These are phyloP conservation scores for Neocallimastix lanati DNA, from an alignment of 192 early-diverging fungal genomes.

Conservation along the genomic window DNA sequence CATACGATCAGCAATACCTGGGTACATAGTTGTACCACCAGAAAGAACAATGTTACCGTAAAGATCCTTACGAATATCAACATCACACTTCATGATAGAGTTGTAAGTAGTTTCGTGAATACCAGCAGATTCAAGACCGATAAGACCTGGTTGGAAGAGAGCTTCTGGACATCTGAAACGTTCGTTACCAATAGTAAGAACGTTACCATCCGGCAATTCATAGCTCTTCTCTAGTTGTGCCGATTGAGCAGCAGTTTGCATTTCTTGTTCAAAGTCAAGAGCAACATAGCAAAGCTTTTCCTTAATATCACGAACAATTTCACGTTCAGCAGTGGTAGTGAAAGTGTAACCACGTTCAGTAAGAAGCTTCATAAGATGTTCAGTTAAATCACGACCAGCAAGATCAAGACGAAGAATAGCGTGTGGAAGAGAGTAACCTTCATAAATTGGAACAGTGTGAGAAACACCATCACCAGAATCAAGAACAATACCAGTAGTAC, in stretches of 20 bases:
- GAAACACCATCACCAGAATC: constrained; percentile 97
- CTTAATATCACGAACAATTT: constrained; percentile 99
- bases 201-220: constrained; percentile 96
- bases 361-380: constrained; percentile 82
- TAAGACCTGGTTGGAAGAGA: constrained; percentile 88
- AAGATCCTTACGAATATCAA: constrained; percentile 80
- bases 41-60: constrained; percentile 93
- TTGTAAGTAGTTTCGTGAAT: constrained; percentile 96
- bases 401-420: constrained; percentile 92
- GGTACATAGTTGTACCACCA: constrained; percentile 95
- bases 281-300: constrained; percentile 98
- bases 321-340: constrained; percentile 87
- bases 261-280: constrained; percentile 60
- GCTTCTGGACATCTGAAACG: constrained; percentile 71
- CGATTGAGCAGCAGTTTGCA: constrained; percentile 81
- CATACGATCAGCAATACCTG: constrained; percentile 92
- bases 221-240: constrained; percentile 91
- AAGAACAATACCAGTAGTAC: constrained; percentile 94
- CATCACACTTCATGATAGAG: constrained; percentile 93
- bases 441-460: constrained; percentile 94
- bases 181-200: constrained; percentile 95
- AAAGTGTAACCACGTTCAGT: constrained; percentile 91
- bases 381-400: constrained; percentile 92
- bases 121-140: constrained; percentile 77
- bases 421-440: constrained; percentile 89